Evolutionary conservation across 177 flowering plant genomes (phyloP).

Genomic region (Tripterygium wilfordii): DNA sequence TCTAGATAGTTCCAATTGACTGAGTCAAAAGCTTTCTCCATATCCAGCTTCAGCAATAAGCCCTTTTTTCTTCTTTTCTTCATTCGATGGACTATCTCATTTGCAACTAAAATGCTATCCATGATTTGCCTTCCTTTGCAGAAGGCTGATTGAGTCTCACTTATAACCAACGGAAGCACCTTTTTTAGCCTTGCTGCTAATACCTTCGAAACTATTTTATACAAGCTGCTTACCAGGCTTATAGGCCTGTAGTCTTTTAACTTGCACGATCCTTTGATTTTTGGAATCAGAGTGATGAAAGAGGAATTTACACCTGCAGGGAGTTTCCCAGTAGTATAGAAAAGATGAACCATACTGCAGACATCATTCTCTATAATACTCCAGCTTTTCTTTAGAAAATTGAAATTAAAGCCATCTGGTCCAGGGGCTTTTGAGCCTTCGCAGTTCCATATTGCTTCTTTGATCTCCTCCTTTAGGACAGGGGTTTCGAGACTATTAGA

Average conservation of each 20-base stretch:
- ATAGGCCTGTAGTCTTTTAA: too few relatives aligned
- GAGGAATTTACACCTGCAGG: not conserved
- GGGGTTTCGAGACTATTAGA: too few relatives aligned
- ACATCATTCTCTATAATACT: not conserved
- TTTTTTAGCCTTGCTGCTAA: not conserved
- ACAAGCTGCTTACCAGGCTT: too few relatives aligned
- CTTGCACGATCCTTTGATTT: too few relatives aligned
- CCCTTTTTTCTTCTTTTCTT: too few relatives aligned
- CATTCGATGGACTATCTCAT: not conserved
- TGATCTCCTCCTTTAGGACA: too few relatives aligned
- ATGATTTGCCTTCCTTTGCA: not conserved
- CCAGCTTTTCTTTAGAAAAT: not conserved
- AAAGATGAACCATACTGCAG: not conserved
- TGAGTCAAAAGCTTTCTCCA: too few relatives aligned
- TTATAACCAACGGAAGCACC: not conserved
- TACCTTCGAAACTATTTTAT: not conserved
- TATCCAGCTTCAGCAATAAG: too few relatives aligned
- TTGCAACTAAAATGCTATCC: not conserved
- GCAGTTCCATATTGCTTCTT: not conserved
- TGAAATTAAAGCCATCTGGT: not conserved
- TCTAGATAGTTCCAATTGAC: not conserved
- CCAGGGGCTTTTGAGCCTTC: not conserved
- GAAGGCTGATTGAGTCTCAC: too few relatives aligned
- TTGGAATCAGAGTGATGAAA: not conserved
- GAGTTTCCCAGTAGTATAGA: not conserved